Evolutionary conservation across 257 asterid genomes (phyloP).

Genomic region (Solanum lignicaule): DNA sequence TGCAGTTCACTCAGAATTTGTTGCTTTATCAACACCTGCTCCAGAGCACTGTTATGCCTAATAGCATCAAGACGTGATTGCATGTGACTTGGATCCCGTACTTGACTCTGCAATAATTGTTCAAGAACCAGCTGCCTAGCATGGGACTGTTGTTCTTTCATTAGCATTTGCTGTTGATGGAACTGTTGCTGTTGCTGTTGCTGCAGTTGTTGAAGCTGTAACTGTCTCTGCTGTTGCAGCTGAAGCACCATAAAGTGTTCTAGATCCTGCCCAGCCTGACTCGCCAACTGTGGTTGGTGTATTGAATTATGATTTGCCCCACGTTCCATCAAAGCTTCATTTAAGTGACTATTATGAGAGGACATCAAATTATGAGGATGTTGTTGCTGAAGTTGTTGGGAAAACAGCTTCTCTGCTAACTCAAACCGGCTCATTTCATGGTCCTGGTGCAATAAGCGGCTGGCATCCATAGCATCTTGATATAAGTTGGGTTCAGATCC

Average conservation of each 20-base stretch:
- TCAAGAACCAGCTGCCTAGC: constrained; percentile 67
- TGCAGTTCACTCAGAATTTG: constrained; percentile 71
- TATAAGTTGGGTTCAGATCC: constrained; percentile 41
- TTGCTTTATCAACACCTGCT: constrained; percentile 67
- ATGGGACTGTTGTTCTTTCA: constrained; percentile 81
- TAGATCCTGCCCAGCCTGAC: constrained; percentile 49
- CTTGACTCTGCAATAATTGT: constrained; percentile 70
- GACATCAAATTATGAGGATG: constrained; percentile 32
- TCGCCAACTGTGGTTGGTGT: constrained; percentile 52
- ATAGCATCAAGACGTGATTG: constrained; percentile 62
- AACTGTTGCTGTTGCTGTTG: constrained; percentile 33
- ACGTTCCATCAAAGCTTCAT: constrained; percentile 48
- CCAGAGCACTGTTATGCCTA: constrained; percentile 59
- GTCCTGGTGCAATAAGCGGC: constrained; percentile 39
- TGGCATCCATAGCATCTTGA: constrained; percentile 46
- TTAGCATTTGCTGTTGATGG: constrained; percentile 70
- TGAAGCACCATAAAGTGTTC: constrained; percentile 66
- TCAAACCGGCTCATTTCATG: constrained; percentile 43
- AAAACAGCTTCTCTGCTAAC: constrained; percentile 50
- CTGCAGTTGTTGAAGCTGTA: constrained; percentile 34
- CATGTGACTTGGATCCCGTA: constrained; percentile 57
- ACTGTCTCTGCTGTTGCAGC: constrained; percentile 67
- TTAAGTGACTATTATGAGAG: constrained; percentile 41
- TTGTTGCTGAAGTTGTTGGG: constrained; percentile 47
- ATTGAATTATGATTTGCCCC: constrained; percentile 37